phyloP scores from a whole-genome alignment of 2,329 filamentous ascomycete genomes.

The Fusarium coffeatum region DNA sequence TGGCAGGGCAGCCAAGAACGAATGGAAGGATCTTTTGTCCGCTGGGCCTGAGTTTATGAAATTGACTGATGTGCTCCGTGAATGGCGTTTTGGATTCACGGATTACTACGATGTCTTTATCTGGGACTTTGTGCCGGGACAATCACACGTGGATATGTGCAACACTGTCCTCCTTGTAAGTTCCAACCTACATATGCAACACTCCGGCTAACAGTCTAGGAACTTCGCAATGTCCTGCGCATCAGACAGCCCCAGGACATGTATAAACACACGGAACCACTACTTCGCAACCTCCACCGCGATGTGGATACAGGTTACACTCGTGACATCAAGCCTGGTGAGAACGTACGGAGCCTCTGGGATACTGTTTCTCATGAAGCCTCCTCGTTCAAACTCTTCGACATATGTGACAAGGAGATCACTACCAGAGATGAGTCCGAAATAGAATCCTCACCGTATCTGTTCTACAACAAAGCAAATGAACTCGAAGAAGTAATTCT shows the following conservation, averaged over 20 bases:
- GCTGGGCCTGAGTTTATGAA: conserved; percentile 44
- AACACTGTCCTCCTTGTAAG: conserved; percentile 37
- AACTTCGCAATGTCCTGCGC: conserved; percentile 46
- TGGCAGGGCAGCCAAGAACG: conserved; percentile 45
- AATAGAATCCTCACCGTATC: conserved; percentile 17
- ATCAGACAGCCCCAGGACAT: conserved; percentile 38
- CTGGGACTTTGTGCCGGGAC: conserved; percentile 45
- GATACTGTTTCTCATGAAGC: conserved; percentile 36
- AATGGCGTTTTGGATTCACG: conserved; percentile 46
- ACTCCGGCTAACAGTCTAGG: conserved; percentile 10
- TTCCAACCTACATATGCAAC: rapidly evolving
- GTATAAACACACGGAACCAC: conserved; percentile 41
- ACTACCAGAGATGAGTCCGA: conserved; percentile 12
- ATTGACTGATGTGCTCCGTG: conserved; percentile 38
- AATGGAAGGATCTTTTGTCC: conserved; percentile 42
- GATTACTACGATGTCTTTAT: conserved; percentile 48
- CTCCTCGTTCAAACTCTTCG: conserved; percentile 28
- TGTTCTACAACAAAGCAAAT: conserved; percentile 46
- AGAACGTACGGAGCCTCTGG: conserved; percentile 42
- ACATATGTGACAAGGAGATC: conserved; percentile 10
- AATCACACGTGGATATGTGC: conserved; percentile 28
- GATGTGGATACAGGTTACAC: conserved; percentile 42
- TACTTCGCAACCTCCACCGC: conserved; percentile 39
- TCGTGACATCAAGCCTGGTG: conserved; percentile 42
- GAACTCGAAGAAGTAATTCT: conserved; percentile 41